Base-by-base conservation (phyloP, 345 rosid species). In the Lepidium aucheri region DNA sequence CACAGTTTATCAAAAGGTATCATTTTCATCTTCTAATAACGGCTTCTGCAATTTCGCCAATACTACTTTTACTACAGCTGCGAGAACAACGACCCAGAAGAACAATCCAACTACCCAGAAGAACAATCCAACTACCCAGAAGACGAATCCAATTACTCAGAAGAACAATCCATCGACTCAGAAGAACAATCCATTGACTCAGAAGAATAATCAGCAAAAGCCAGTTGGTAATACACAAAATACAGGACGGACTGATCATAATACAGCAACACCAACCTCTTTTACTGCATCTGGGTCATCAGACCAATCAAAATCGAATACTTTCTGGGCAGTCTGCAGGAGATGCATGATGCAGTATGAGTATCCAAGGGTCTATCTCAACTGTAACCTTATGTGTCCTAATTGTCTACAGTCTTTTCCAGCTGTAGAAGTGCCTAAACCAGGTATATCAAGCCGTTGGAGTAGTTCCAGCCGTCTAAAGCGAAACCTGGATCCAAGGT, bases 261-360 rank as follows among this genome's bases (percentile, higher is more conserved):
- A 55, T 8, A 39, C 57, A 67, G 26, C 72, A 41, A 12, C 10
- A 53, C 68, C 77, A 40, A 45, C 15, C 59, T 28, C 74, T 38
- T 61, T 11, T 41, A 4, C 65, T 47, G 62, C 68, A 15, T 60
- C 74, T 39, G 60, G 77, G 8, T 56, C 81, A 30, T 67, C 80
- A 12, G 45, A 45, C 57, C 47, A 67, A 67, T 47, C 69, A 39
- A 82, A 83, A 43, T 54, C 72, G 4, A 63, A 49, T 53, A 87
- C 95, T 18, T 85, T 87, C 33, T 85, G 91, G 95, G 83, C 95
- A 18, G 63, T 83, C 14, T 87, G 95, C 70, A 80, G 76, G 65
- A 70, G 74, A 47, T 87, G 95, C 76, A 83, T 76, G 82, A 74
- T 73, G 56, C 95, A 83, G 47, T 85, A 83, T 41, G 91, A 87